Conservation (phyloP, 2,329 filamentous ascomycete genomes). For the Penicillium sp. region DNA sequence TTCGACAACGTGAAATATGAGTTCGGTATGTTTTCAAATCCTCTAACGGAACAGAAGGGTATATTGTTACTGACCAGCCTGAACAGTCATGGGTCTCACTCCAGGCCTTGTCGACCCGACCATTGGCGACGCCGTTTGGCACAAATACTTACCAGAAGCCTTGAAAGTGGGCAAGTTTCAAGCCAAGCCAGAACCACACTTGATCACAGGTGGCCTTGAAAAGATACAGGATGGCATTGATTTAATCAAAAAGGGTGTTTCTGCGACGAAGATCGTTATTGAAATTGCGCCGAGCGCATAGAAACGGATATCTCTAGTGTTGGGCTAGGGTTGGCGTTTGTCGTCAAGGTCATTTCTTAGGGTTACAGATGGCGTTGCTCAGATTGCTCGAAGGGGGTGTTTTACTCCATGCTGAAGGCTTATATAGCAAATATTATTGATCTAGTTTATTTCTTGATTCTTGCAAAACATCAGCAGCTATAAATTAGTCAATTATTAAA, state of each 20-base stretch:
- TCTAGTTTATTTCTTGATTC: too few relatives aligned
- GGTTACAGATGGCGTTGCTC: too few relatives aligned
- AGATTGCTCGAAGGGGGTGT: too few relatives aligned
- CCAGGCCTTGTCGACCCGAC: constrained; percentile 4
- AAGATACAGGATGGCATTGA: constrained; percentile 35
- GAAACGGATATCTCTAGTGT: not conserved
- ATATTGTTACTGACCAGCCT: not conserved
- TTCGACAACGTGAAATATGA: not conserved
- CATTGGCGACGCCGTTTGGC: constrained; percentile 21
- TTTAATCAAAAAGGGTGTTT: constrained; percentile 34
- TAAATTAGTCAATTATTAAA: too few relatives aligned
- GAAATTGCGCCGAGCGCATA: constrained; percentile 9
- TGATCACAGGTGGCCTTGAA: constrained; percentile 36
- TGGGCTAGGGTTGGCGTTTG: not conserved
- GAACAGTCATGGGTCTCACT: constrained; percentile 1
- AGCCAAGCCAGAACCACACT: constrained; percentile 29
- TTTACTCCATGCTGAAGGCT: too few relatives aligned
- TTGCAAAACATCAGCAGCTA: too few relatives aligned
- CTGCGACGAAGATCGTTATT: constrained; percentile 38
- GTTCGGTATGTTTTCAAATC: not conserved
- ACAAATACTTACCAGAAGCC: constrained; percentile 25
- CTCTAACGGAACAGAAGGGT: not conserved
- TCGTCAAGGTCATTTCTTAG: too few relatives aligned
- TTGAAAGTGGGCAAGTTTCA: constrained; percentile 26
- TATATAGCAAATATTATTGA: too few relatives aligned